Conservation (phyloP, 352 stramenopile genomes). For the Globisporangium uncinulatum region DNA sequence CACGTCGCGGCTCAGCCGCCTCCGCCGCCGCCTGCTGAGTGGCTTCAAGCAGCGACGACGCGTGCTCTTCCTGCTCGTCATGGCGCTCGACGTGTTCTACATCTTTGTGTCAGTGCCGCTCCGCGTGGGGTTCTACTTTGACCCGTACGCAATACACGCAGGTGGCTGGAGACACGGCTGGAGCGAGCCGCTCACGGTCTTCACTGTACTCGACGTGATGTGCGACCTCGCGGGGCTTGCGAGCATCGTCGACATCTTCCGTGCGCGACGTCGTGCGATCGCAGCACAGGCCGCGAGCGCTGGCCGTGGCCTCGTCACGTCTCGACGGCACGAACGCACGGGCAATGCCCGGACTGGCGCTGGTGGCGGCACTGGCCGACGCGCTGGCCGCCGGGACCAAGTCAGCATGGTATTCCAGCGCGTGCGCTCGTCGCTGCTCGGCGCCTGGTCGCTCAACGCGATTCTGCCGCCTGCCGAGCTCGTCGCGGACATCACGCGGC, state of each 20-base stretch:
- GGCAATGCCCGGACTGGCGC: constrained; percentile 1
- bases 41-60: constrained; percentile 11
- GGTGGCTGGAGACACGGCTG: constrained; percentile 18
- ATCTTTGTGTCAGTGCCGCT: constrained; percentile 35
- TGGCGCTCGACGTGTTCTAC: constrained; percentile 28
- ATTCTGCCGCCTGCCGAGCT: constrained; percentile 30
- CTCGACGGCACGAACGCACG: constrained; percentile 6
- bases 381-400: background rate
- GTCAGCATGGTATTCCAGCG: constrained; percentile 14
- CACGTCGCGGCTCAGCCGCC: background rate
- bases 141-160: constrained; percentile 20
- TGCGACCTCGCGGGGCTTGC: constrained; percentile 33
- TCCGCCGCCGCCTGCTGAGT: constrained; percentile 2
- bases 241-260: constrained; percentile 52
- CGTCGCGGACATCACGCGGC: constrained; percentile 24
- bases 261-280: constrained; percentile 27
- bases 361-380: constrained; percentile 5
- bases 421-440: constrained; percentile 27
- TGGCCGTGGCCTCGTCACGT: constrained; percentile 12
- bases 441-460: constrained; percentile 63
- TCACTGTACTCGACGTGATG: constrained; percentile 44
- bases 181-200: constrained; percentile 41
- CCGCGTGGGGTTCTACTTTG: constrained; percentile 33
- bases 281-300: constrained; percentile 28
- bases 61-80: constrained; percentile 17